These are phyloP conservation scores for Suillus sp. DNA, from an alignment of 768 basidiomycete species.

Conservation along the genomic window DNA sequence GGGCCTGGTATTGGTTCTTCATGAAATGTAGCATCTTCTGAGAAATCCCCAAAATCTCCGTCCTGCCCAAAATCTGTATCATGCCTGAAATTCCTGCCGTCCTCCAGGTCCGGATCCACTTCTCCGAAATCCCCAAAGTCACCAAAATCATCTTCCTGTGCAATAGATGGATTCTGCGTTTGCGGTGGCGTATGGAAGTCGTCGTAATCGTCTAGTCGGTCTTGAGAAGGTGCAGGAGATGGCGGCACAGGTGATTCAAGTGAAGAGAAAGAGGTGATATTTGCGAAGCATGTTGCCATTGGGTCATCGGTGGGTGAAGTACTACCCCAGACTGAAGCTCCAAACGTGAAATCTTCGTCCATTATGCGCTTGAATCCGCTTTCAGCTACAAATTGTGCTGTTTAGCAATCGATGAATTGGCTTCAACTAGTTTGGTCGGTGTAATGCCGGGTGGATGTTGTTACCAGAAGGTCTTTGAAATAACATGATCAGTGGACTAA, in stretches of 20 bases:
- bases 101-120: constrained; percentile 37
- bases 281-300: constrained; percentile 29
- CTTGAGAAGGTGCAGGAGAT: constrained; percentile 32
- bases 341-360: constrained; percentile 76
- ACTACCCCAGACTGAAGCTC: constrained; percentile 72
- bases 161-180: constrained; percentile 43
- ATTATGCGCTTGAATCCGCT: constrained; percentile 36
- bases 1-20: constrained; percentile 42
- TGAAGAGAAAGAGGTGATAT: constrained; percentile 23
- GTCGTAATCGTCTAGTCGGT: constrained; percentile 55
- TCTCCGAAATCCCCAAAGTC: constrained; percentile 90
- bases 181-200: constrained; percentile 50
- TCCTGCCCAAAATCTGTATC: constrained; percentile 40
- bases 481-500: not conserved
- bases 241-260: constrained; percentile 23
- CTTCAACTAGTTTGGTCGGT: not conserved
- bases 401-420: not conserved
- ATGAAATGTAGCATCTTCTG: constrained; percentile 28
- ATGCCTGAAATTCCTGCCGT: constrained; percentile 17
- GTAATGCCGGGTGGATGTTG: constrained; percentile 10
- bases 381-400: constrained; percentile 16
- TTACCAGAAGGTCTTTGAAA: constrained; percentile 1
- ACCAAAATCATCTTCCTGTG: constrained; percentile 74
- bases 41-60: constrained; percentile 40
- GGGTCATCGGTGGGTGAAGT: constrained; percentile 39